Base-by-base conservation (phyloP, 148 eudicot genomes). In the Polygonum aviculare region DNA sequence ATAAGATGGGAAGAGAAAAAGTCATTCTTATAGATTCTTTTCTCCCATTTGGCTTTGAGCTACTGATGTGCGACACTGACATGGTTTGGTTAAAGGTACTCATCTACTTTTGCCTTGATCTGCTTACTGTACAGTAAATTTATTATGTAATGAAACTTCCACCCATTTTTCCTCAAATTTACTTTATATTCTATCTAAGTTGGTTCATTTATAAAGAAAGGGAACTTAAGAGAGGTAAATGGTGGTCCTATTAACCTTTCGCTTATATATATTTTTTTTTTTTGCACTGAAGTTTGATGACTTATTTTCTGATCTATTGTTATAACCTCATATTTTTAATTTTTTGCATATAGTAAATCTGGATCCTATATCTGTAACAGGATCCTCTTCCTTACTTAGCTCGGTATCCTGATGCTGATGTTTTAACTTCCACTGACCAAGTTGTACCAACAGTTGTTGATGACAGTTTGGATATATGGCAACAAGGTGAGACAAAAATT, bases 1-100 rank as follows among this genome's bases (percentile, higher is more conserved):
- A 95, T 77, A 95, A 95, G 87, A 95, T 95, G 96, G 98, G 98
- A 75, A 87, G 98, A 80, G 98, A 95, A 79, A 95, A 95, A 77
- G 96, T 90, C 78, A 83, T 92, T 78, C 84, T 95, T 31, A 90
- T 95, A 79, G 87, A 95, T 88, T 77, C 97, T 18, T 62, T 95
- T 84, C 87, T 95, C 73, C 96, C 96, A 44, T 92, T 81, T 84
- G 98, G 98, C 39, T 90, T 74, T 81, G 98, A 95, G 78, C 78
- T 95, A 75, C 84, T 95, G 75, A 95, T 95, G 98, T 95, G 98
- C 77, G 98, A 95, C 82, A 95, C 98, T 5, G 98, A 95, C 83
- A 90, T 89, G 97, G 96, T 92, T 77, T 95, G 98, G 97, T 83
- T 95, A 78, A 95, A 92, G 98, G 98, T 95, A 86, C 50, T 26